Conservation (phyloP, 495 filamentous ascomycete species). For the Tuber calosporum region DNA sequence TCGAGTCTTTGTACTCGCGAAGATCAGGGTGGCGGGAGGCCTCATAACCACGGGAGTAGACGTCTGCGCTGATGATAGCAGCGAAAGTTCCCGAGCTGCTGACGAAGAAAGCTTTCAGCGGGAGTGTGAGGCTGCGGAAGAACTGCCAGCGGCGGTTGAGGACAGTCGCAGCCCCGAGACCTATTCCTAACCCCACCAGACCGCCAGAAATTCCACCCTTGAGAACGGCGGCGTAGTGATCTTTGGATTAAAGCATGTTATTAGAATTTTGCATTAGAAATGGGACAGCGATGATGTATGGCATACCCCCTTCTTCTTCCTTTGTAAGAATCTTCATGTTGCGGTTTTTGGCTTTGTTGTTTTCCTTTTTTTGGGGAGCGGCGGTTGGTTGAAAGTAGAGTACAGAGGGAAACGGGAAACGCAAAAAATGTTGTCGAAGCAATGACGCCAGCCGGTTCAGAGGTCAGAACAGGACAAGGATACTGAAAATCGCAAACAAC, state of each 20-base stretch:
- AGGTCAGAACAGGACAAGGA: background rate
- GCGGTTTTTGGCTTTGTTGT: background rate
- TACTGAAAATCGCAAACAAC: background rate
- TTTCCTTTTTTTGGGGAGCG: background rate
- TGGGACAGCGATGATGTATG: background rate
- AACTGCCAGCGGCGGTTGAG: slow-evolving; percentile 44
- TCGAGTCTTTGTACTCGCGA: slow-evolving; percentile 56
- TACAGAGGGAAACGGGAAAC: background rate
- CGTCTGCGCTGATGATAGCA: slow-evolving; percentile 79
- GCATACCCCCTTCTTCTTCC: slow-evolving; percentile 69
- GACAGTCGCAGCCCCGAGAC: slow-evolving; percentile 43
- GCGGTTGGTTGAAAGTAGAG: background rate
- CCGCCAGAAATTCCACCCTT: slow-evolving; percentile 75
- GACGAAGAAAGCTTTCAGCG: slow-evolving; percentile 85
- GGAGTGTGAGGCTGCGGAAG: slow-evolving; percentile 72
- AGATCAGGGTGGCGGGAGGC: slow-evolving; percentile 56
- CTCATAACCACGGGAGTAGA: slow-evolving; percentile 68
- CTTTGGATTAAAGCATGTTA: slow-evolving; percentile 18
- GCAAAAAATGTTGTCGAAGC: slow-evolving; percentile 12
- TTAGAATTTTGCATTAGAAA: background rate
- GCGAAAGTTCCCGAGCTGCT: slow-evolving; percentile 74
- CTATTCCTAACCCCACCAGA: slow-evolving; percentile 43
- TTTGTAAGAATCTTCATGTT: slow-evolving; percentile 89
- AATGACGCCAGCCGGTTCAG: slow-evolving; percentile 11
- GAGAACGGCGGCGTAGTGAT: slow-evolving; percentile 59